Evolutionary conservation across 1,284 basidiomycete genomes (phyloP), one percentile per base, ranked within the genome.

Genomic region (Mycena sp.): DNA sequence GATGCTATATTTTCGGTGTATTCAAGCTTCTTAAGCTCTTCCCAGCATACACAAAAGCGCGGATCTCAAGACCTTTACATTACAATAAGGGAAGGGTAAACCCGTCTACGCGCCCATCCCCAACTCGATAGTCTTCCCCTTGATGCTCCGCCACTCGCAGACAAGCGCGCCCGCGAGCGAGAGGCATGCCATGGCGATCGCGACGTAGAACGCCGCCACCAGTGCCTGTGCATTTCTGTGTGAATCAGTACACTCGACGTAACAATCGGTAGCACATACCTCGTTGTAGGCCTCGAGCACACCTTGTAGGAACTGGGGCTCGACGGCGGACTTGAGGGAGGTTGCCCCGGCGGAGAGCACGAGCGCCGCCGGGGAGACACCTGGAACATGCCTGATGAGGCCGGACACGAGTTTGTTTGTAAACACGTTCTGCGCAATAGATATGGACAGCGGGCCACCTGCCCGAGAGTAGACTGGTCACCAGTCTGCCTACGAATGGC

Each of bases 271-370:
- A n/a, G n/a, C n/a, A n/a, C n/a, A n/a, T n/a, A n/a, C n/a, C 43
- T 19, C 32, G 32, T 35, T 35, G 14, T 35, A 35, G 7, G 32
- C 32, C 14, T 35, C 9, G 9, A 7, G 32, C 9, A 35, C 7
- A 35, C 9, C 32, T 4, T 38, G 25, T 11, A 56, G 28, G 6
- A 30, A 17, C 7, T 16, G 6, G 4, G 26, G 14, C 6, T 4
- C 4, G 26, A 56, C 40, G 10, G 23, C 11, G 40, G 9, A 26
- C 37, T 44, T 56, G 19, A 56, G 26, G 6, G 21, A 26, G 14
- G 54, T 56, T 29, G 54, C 54, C 6, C 54, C 54, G 9, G 54
- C 21, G 54, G 40, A 44, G 9, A 56, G 41, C 16, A 56, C 41
- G 23, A 44, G 12, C 6, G 7, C 6, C n/a, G n/a, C n/a, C 7